These are phyloP conservation scores for Ramularia collo-cygni DNA, from an alignment of 2,329 filamentous ascomycete species.

Conservation along the genomic window DNA sequence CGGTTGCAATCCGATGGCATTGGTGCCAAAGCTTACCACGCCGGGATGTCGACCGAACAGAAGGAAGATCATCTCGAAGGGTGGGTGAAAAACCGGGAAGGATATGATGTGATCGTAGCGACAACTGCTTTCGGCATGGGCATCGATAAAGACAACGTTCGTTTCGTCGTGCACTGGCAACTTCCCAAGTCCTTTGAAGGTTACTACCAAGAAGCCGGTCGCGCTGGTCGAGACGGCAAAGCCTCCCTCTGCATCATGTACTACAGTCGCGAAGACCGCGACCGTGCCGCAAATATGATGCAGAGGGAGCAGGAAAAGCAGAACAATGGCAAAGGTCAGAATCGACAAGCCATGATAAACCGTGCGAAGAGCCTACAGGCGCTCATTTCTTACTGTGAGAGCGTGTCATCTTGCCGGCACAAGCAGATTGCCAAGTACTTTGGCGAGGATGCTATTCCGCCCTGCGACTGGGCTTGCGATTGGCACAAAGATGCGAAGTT, in stretches of 20 bases:
- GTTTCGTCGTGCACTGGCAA: conserved; percentile 92
- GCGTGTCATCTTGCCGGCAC: conserved; percentile 66
- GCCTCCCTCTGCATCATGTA: conserved; percentile 83
- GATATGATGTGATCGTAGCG: conserved; percentile 87
- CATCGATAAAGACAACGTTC: conserved; percentile 90
- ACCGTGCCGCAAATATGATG: conserved; percentile 58
- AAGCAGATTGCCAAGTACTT: conserved; percentile 69
- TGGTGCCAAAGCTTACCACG: conserved; percentile 66
- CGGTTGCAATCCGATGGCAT: conserved; percentile 62
- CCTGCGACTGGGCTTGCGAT: conserved; percentile 45
- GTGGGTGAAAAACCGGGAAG: conserved; percentile 66
- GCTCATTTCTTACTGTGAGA: conserved; percentile 76
- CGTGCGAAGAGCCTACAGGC: conserved; percentile 42
- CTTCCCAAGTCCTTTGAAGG: conserved; percentile 91
- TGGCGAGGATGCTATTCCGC: conserved; percentile 46
- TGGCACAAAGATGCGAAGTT: conserved; percentile 40
- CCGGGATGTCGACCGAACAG: conserved; percentile 56
- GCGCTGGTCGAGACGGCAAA: conserved; percentile 83
- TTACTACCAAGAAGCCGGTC: conserved; percentile 91
- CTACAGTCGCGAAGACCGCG: conserved; percentile 80
- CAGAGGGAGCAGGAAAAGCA: conserved; percentile 35
- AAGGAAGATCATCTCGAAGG: conserved; percentile 64
- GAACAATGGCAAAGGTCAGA: conserved; percentile 24
- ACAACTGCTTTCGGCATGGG: conserved; percentile 98
- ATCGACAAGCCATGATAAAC: conserved; percentile 34